A percentile compares a stretch with the other conserved stretches of the same genome.
Evolutionary conservation across 495 filamentous ascomycete species (phyloP).

Genomic region (Lasiosphaeria ovina): DNA sequence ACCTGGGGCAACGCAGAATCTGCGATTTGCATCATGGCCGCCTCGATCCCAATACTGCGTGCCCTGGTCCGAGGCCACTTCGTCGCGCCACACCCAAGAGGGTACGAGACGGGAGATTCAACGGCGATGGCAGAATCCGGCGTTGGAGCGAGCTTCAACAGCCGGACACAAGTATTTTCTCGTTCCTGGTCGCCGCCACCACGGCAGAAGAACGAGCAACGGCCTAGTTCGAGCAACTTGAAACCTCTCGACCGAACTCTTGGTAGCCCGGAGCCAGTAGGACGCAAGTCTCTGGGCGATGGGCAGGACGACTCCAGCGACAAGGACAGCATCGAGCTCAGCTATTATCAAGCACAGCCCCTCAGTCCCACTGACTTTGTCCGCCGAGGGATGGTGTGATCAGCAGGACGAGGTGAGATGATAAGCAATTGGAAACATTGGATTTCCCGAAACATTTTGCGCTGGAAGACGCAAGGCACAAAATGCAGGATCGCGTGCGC

Average conservation of each 20-base stretch:
- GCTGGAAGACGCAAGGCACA: no score
- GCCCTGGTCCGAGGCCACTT: conserved; percentile 24
- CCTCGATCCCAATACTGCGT: conserved; percentile 37
- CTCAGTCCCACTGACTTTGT: conserved; percentile 21
- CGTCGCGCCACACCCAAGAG: conserved; percentile 2
- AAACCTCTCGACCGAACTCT: conserved; percentile 13
- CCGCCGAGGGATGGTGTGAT: conserved; percentile 8
- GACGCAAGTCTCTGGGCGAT: neutral
- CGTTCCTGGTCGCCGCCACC: neutral
- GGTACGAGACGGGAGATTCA: conserved; percentile 19
- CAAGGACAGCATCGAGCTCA: conserved; percentile 25
- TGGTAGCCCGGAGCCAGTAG: conserved; percentile 10
- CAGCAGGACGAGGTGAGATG: no score
- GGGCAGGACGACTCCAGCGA: conserved; percentile 15
- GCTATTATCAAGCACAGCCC: conserved; percentile 18
- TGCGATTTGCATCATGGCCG: conserved; percentile 37
- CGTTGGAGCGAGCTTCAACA: neutral
- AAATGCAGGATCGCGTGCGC: no score
- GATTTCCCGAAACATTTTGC: no score
- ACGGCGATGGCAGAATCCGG: conserved; percentile 20
- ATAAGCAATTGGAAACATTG: no score
- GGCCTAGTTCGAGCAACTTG: neutral
- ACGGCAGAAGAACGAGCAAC: neutral
- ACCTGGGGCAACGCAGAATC: conserved; percentile 32
- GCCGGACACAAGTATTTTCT: conserved; percentile 3